Evolutionary conservation across 306 rosid genomes (phyloP), one percentile per base, ranked within the genome.

Genomic region (Prunus armeniaca): DNA sequence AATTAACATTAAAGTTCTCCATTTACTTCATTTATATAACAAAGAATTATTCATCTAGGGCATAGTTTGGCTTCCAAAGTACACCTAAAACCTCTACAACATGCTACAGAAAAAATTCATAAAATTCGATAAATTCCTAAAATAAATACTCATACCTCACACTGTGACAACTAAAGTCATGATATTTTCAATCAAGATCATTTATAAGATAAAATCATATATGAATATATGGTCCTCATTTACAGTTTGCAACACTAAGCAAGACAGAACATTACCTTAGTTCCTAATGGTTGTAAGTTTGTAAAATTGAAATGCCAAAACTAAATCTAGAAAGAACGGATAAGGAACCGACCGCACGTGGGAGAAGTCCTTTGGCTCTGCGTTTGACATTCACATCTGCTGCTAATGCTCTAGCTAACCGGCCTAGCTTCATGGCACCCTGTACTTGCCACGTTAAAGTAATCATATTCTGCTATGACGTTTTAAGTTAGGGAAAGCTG

Each of bases 331-430:
- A 66, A 20, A 67, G 50, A 72, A 58, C 22, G 63, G 46, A 58
- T 67, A 15, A 57, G 81, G 75, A 85, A 85, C 96, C 22, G 22
- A 88, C 98, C 79, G 96, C 50, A 9, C 97, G 97, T 81, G 97
- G 91, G 80, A 92, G 98, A 65, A 95, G 89, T 78, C 98, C 97
- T 84, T 95, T 95, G 82, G 97, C 86, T 80, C 92, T 89, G 54
- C 98, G 96, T 81, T 78, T 95, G 86, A 95, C 83, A 87, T 95
- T 95, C 73, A 92, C 97, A 83, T 79, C 95, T 63, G 84, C 96
- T 65, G 98, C 95, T 72, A 92, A 79, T 76, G 88, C 80, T 86
- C 89, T 92, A 27, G 97, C 97, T 73, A 95, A 84, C 79, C 97
- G 86, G 9, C 88, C 78, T 30, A 92, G 89, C 91, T 90, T 95